Conservation (phyloP, 116 monocot species). For the Dioscorea cayenensis region DNA sequence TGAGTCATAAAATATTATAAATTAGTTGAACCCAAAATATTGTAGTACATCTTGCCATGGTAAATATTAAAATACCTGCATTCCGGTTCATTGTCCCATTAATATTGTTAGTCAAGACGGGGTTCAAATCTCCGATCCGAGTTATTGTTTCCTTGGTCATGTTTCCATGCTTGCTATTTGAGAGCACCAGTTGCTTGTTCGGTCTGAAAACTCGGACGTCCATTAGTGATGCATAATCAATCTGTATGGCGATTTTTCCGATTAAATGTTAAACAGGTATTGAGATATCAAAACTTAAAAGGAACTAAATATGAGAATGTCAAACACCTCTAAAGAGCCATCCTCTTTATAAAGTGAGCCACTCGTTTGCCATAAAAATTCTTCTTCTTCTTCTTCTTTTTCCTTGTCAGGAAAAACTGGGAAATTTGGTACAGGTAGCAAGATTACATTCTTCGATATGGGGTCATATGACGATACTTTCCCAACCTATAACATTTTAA, state of each 20-base stretch:
- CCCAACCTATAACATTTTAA: constrained; percentile 57
- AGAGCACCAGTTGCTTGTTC: neutral
- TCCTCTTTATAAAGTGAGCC: constrained; percentile 48
- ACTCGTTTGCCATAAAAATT: constrained; percentile 9
- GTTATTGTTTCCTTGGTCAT: neutral
- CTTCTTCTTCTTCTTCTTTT: constrained; percentile 33
- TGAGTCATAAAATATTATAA: no score
- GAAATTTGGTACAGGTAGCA: constrained; percentile 50
- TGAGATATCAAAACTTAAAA: neutral
- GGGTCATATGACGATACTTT: constrained; percentile 61
- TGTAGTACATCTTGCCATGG: neutral
- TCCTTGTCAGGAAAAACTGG: constrained; percentile 30
- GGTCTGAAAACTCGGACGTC: constrained; percentile 2
- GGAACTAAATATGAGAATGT: neutral
- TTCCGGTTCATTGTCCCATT: neutral
- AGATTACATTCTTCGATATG: constrained; percentile 29
- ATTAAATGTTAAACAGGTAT: neutral
- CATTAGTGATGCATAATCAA: constrained; percentile 7
- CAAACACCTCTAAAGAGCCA: constrained; percentile 51
- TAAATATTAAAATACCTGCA: neutral
- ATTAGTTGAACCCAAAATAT: neutral
- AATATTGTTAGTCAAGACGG: neutral
- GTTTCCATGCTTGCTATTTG: neutral
- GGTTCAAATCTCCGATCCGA: neutral
- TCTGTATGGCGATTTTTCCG: neutral